phyloP scores from a whole-genome alignment of 352 stramenopile genomes.

The Thraustochytrium sp. region DNA sequence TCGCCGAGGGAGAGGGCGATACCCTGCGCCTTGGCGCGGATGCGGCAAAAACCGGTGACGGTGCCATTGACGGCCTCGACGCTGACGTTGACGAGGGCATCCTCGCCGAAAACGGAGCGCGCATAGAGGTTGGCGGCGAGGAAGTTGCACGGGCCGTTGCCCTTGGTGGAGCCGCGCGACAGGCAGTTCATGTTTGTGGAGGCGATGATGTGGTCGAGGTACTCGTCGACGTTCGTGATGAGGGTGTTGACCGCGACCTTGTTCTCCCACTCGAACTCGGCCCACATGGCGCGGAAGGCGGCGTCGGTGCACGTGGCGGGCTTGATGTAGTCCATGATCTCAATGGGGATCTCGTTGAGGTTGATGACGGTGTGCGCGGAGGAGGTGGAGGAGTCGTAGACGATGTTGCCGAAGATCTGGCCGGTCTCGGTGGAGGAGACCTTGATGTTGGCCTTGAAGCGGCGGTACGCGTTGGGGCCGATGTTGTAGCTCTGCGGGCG shows the following conservation, averaged over 20 bases:
- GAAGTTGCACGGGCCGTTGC: conserved; percentile 77
- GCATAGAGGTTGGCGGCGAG: conserved; percentile 85
- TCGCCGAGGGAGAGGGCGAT: conserved; percentile 98
- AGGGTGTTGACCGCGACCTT: conserved; percentile 95
- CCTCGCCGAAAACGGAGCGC: conserved; percentile 84
- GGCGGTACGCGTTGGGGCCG: conserved; percentile 90
- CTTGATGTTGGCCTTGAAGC: conserved; percentile 97
- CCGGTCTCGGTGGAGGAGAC: conserved; percentile 99
- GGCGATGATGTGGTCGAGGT: conserved; percentile 94
- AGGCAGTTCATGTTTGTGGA: conserved; percentile 99
- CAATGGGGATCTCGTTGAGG: conserved; percentile 99
- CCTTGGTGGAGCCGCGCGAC: conserved; percentile 38
- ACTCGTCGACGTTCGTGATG: conserved; percentile 93
- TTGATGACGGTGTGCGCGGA: conserved; percentile 98
- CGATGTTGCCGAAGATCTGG: conserved; percentile 99
- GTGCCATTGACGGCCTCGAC: conserved; percentile 97
- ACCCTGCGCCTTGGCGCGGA: conserved; percentile 99
- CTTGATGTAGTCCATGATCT: conserved; percentile 99
- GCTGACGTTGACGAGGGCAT: conserved; percentile 98
- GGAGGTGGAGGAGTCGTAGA: conserved; percentile 71
- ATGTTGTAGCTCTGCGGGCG: conserved; percentile 93
- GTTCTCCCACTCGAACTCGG: conserved; percentile 99
- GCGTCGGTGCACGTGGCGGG: conserved; percentile 85
- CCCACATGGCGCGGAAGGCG: conserved; percentile 99
- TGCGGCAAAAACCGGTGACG: conserved; percentile 96